Conservation (phyloP, 306 rosid genomes). For the Pyrus betulifolia region DNA sequence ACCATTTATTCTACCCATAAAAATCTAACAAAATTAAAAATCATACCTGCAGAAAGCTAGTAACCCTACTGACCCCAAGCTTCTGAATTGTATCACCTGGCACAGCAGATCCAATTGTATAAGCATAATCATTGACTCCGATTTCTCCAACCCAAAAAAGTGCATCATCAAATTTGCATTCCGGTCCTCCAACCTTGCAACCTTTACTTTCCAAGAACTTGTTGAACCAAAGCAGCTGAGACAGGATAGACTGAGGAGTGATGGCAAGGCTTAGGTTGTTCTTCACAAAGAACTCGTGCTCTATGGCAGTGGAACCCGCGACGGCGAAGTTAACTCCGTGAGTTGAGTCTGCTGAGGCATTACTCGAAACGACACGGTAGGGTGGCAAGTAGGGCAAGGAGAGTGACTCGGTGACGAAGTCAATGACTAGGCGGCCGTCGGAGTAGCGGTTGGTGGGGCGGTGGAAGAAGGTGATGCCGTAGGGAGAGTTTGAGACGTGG, state of each 20-base stretch:
- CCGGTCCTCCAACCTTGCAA: conserved; percentile 24
- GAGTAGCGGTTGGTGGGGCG: conserved; percentile 79
- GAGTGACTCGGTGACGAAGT: conserved; percentile 64
- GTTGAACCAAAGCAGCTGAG: conserved; percentile 78
- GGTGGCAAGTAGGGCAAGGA: conserved; percentile 69
- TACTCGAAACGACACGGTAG: conserved; percentile 27
- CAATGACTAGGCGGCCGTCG: conserved; percentile 87
- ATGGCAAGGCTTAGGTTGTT: conserved; percentile 60
- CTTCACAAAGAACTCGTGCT: conserved; percentile 61
- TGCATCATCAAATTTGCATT: conserved; percentile 47
- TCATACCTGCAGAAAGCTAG: conserved; percentile 51
- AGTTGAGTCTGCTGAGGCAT: conserved; percentile 20
- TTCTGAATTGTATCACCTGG: conserved; percentile 42
- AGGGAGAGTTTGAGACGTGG: conserved; percentile 67
- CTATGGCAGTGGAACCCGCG: conserved; percentile 83
- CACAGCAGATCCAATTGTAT: conserved; percentile 60
- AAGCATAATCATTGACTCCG: conserved; percentile 96
- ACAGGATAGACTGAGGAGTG: conserved; percentile 69
- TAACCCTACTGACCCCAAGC: conserved; percentile 43
- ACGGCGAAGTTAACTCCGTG: conserved; percentile 85
- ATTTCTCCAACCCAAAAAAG: conserved; percentile 95
- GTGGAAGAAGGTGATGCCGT: conserved; percentile 74
- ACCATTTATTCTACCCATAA: not conserved
- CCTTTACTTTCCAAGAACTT: conserved; percentile 42
- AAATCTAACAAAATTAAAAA: not conserved